These are phyloP conservation scores for Penicillium sp. DNA, from an alignment of 2,329 filamentous ascomycete genomes.

Conservation along the genomic window DNA sequence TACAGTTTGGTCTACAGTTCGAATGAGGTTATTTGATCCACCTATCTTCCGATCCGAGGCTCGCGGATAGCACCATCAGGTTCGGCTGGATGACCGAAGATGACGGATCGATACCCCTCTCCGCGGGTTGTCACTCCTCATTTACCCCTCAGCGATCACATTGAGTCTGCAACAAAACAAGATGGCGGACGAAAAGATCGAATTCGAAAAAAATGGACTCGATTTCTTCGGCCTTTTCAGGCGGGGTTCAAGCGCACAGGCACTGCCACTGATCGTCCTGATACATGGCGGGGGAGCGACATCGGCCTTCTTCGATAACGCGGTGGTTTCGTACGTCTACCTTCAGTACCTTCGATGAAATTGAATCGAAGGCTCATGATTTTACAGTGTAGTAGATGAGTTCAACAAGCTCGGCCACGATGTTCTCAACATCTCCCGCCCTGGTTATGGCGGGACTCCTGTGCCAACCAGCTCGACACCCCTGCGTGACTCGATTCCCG, in stretches of 20 bases:
- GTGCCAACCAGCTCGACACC: conserved; percentile 21
- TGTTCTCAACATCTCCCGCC: conserved; percentile 28
- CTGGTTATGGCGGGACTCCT: conserved; percentile 25
- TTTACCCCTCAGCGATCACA: conserved; percentile 3
- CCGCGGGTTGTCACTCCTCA: not conserved
- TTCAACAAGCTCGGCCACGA: conserved; percentile 24
- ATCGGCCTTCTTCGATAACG: conserved; percentile 28
- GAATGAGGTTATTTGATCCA: conserved; percentile 5
- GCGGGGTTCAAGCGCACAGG: not conserved
- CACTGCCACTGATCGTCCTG: conserved; percentile 58
- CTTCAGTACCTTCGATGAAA: no score
- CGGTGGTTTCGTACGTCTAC: conserved; percentile 23
- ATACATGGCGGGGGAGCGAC: conserved; percentile 28
- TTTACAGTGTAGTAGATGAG: conserved; percentile 13
- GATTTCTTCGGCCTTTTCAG: conserved; percentile 2
- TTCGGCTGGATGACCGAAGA: conserved; percentile 6
- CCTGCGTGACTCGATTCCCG: conserved; percentile 22
- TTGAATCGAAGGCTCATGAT: not conserved
- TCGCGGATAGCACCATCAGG: conserved; percentile 1
- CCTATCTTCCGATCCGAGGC: conserved; percentile 6
- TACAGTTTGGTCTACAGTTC: not conserved
- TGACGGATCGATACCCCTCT: conserved; percentile 6
- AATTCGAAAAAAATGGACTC: conserved; percentile 3
- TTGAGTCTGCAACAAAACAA: not conserved
- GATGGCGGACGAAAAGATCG: conserved; percentile 1